Evolutionary conservation across 2,329 filamentous ascomycete genomes (phyloP).

Genomic region (Pestalotiopsis fici): DNA sequence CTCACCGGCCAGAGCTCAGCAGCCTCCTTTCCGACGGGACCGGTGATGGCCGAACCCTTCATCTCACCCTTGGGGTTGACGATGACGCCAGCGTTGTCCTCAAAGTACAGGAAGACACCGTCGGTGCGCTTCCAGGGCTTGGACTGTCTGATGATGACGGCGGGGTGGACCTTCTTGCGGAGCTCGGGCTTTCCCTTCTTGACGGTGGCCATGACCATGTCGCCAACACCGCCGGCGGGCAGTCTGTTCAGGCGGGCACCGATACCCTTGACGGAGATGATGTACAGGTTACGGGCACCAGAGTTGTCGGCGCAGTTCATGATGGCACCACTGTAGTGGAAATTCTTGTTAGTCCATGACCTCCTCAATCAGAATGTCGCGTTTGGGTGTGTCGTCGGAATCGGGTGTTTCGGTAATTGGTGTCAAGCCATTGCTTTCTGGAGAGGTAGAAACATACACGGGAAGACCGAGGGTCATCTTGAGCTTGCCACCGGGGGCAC

Average conservation of each 20-base stretch:
- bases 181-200: slow-evolving; percentile 99
- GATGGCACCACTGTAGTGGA: slow-evolving; percentile 77
- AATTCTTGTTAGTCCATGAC: slow-evolving; percentile 5
- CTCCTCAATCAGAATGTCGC: neutral
- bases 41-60: slow-evolving; percentile 99
- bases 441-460: slow-evolving; percentile 71
- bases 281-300: slow-evolving; percentile 98
- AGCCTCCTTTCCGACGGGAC: slow-evolving; percentile 98
- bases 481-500: slow-evolving; percentile 96
- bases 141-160: slow-evolving; percentile 96
- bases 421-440: neutral
- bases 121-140: slow-evolving; percentile 99
- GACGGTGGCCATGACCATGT: slow-evolving; percentile 99
- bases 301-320: slow-evolving; percentile 99
- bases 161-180: slow-evolving; percentile 99
- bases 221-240: slow-evolving; percentile 94
- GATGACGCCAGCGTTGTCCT: slow-evolving; percentile 99
- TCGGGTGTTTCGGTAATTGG: neutral
- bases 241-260: slow-evolving; percentile 97
- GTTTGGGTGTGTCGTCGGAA: neutral
- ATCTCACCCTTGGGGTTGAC: slow-evolving; percentile 99
- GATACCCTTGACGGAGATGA: slow-evolving; percentile 99
- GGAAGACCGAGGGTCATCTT: slow-evolving; percentile 99
- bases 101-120: slow-evolving; percentile 99
- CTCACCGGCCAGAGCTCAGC: slow-evolving; percentile 98